A percentile compares a stretch with the other conserved stretches of the same genome.
Conservation (phyloP, 1,284 basidiomycete genomes). For the Irpex sp. region DNA sequence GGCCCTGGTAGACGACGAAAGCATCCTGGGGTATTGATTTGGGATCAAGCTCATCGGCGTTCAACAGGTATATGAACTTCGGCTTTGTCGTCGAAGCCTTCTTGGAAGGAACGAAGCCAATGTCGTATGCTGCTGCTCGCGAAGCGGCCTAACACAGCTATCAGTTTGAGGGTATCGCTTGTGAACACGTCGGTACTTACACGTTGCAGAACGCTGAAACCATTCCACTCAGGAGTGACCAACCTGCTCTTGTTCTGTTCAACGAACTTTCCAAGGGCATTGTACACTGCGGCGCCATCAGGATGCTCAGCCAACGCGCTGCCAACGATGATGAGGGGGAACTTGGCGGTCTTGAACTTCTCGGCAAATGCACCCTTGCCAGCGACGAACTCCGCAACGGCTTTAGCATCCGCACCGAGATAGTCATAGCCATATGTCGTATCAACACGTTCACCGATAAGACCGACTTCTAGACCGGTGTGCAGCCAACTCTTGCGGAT, state of each 20-base stretch:
- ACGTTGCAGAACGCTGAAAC: conserved; percentile 91
- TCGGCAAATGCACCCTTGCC: conserved; percentile 80
- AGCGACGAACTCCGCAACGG: conserved; percentile 76
- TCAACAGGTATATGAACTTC: conserved; percentile 97
- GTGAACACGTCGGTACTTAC: conserved; percentile 39
- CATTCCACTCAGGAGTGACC: conserved; percentile 92
- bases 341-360: conserved; percentile 90
- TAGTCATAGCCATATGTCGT: conserved; percentile 94
- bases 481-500: conserved; percentile 95
- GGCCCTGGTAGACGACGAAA: conserved; percentile 99
- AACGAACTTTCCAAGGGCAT: conserved; percentile 79
- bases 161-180: conserved; percentile 1
- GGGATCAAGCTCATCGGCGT: conserved; percentile 93
- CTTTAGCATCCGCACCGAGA: conserved; percentile 79
- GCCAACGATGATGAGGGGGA: conserved; percentile 92
- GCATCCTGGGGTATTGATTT: conserved; percentile 90
- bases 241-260: conserved; percentile 76
- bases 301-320: conserved; percentile 85
- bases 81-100: conserved; percentile 75
- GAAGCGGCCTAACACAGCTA: conserved; percentile 65
- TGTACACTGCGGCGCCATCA: conserved; percentile 81
- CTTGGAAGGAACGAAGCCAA: conserved; percentile 87
- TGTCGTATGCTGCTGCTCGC: conserved; percentile 92
- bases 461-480: conserved; percentile 79
- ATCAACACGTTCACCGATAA: conserved; percentile 91